Evolutionary conservation across 2,329 filamentous ascomycete genomes (phyloP).

Genomic region (Hypoxylon sp.): DNA sequence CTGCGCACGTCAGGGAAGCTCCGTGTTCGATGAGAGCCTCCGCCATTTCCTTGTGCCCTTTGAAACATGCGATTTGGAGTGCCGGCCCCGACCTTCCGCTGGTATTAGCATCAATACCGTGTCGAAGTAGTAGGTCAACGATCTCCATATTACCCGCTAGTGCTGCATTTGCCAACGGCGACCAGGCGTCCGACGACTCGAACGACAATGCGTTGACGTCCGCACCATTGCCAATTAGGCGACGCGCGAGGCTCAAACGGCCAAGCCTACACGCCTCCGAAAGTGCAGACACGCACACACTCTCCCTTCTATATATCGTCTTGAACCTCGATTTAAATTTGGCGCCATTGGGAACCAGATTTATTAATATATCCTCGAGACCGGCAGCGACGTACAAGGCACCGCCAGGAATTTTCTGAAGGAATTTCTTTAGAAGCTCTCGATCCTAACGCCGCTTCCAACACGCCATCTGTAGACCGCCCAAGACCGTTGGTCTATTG

Average conservation of each 20-base stretch:
- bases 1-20: not conserved
- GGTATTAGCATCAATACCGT: not conserved
- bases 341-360: not conserved
- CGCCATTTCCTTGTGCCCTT: not conserved
- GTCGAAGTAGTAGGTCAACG: not conserved
- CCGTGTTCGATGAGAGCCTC: not conserved
- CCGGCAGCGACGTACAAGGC: not conserved
- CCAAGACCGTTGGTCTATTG: not conserved
- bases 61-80: slow-evolving; percentile 2
- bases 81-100: not conserved
- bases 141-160: not conserved
- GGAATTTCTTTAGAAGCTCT: not conserved
- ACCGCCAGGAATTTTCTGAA: not conserved
- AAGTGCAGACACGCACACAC: not conserved
- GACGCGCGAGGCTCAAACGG: not conserved
- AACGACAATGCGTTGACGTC: not conserved
- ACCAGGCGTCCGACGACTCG: not conserved
- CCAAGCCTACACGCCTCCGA: not conserved
- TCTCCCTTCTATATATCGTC: not conserved
- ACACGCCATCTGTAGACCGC: not conserved
- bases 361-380: not conserved
- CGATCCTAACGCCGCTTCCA: not conserved
- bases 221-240: not conserved
- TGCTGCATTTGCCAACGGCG: not conserved
- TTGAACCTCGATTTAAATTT: not conserved